Percentiles rank a stretch among this genome's conserved stretches.
These are phyloP conservation scores for Cicer judaicum DNA, from an alignment of 306 rosid genomes.

Conservation along the genomic window DNA sequence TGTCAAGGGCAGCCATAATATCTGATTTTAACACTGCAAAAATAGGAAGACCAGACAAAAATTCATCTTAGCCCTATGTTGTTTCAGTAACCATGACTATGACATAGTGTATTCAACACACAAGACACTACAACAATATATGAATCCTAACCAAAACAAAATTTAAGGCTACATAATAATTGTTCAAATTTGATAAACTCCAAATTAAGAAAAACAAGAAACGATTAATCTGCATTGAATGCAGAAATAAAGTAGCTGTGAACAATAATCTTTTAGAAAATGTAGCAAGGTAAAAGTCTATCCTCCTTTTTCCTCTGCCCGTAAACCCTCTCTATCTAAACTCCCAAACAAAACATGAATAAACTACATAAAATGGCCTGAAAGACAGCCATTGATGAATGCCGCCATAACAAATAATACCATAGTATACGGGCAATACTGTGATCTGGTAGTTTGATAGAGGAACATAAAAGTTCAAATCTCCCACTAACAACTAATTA, in stretches of 20 bases:
- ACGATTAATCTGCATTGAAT: slow-evolving; percentile 13
- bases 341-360: neutral
- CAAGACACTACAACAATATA: slow-evolving; percentile 7
- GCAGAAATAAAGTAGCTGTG: neutral
- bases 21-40: slow-evolving; percentile 72
- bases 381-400: neutral
- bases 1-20: slow-evolving; percentile 81
- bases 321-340: neutral
- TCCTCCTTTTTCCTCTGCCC: neutral
- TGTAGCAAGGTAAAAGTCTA: neutral
- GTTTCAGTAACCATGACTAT: neutral
- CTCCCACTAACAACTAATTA: neutral
- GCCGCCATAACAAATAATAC: slow-evolving; percentile 1
- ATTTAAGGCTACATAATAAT: slow-evolving; percentile 28
- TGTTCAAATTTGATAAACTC: slow-evolving; percentile 39
- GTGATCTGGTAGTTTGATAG: neutral
- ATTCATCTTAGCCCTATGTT: slow-evolving; percentile 18
- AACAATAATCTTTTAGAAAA: slow-evolving; percentile 13
- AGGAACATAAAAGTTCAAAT: neutral
- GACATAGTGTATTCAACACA: neutral
- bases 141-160: slow-evolving; percentile 9
- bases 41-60: slow-evolving; percentile 27
- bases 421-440: neutral
- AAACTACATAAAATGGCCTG: neutral
- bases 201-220: slow-evolving; percentile 1